phyloP scores from a whole-genome alignment of 192 early-diverging fungal genomes.

The Jimgerdemannia lactiflua region DNA sequence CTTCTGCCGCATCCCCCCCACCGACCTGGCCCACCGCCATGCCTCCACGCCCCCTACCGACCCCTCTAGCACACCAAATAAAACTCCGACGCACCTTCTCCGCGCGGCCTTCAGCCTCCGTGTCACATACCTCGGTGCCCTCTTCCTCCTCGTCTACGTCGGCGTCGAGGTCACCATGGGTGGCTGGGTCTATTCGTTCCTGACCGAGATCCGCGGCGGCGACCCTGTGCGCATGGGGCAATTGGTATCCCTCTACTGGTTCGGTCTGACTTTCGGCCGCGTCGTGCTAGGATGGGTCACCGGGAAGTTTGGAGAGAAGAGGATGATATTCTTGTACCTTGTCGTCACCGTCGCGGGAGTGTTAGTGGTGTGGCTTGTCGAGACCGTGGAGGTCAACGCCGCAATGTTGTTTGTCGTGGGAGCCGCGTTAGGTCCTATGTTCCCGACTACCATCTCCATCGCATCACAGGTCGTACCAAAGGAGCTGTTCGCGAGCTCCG shows the following conservation, averaged over 20 bases:
- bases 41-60: background rate
- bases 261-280: conserved; percentile 27
- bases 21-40: background rate
- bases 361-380: conserved; percentile 8
- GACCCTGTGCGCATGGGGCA: conserved; percentile 15
- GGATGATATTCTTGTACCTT: conserved; percentile 20
- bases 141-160: conserved; percentile 30
- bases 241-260: conserved; percentile 31
- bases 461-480: conserved; percentile 22
- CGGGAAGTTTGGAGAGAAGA: conserved; percentile 30
- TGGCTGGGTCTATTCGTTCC: conserved; percentile 30
- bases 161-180: conserved; percentile 34
- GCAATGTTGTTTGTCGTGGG: conserved; percentile 21
- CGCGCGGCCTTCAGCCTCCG: conserved; percentile 11
- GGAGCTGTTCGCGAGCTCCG: conserved; percentile 22
- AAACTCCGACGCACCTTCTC: conserved; percentile 4
- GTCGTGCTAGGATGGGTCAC: conserved; percentile 27
- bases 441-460: conserved; percentile 26
- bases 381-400: conserved; percentile 13
- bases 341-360: conserved; percentile 7
- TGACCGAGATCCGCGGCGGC: conserved; percentile 23
- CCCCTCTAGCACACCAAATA: background rate
- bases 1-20: conserved; percentile 13
- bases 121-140: conserved; percentile 22
- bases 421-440: conserved; percentile 22